Base-by-base conservation (phyloP, 495 filamentous ascomycete species). In the Penicillium cataractarum region DNA sequence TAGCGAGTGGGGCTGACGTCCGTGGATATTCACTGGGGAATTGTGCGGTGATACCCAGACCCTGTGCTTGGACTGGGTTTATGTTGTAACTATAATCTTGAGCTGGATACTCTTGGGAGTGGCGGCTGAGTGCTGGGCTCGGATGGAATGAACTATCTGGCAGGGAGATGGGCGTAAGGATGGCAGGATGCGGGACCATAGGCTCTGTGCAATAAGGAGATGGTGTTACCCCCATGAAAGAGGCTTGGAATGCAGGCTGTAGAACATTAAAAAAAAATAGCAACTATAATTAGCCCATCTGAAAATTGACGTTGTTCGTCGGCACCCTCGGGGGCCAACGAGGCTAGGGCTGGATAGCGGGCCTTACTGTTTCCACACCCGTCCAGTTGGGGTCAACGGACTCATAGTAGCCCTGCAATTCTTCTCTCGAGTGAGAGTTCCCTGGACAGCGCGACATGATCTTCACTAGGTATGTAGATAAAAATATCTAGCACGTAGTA, bases 151-250 rank as follows among this genome's bases (percentile, higher is more conserved):
- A 70, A 61, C 53, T 77, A 49, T 80, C 79, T 17, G 76, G 72
- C 2, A 82, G 72, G 55, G 78, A 78, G 65, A 78, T 74, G 27
- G 79, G 78, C 2, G 78, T 80, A 29, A 78, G 57, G 39, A 78
- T 69, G 52, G 29, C 59, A 31, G 31, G 71, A 42, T 56, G 49
- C 57, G 63, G 72, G 17, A 70, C 76, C 50, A 76, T 54, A 24
- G 74, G 60, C 32, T 70, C 67, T 21, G 71, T 67, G 60, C 71
- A 77, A 60, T 79, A 80, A n/a, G 54, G 54, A 2, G 76, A 67
- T 46, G 71, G 65, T 55, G 62, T 66, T 24, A 69, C 61, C 9
- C 68, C 68, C 42, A 74, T 62, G 50, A 66, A 79, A 2, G 70
- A 59, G 4, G 75, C 65, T 67, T 78, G 65, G 40, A 59, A 62